Percentiles rank a stretch among this genome's conserved stretches.
Evolutionary conservation across 805 yeast genomes (phyloP).

Genomic region (Torulaspora delbrueckii): DNA sequence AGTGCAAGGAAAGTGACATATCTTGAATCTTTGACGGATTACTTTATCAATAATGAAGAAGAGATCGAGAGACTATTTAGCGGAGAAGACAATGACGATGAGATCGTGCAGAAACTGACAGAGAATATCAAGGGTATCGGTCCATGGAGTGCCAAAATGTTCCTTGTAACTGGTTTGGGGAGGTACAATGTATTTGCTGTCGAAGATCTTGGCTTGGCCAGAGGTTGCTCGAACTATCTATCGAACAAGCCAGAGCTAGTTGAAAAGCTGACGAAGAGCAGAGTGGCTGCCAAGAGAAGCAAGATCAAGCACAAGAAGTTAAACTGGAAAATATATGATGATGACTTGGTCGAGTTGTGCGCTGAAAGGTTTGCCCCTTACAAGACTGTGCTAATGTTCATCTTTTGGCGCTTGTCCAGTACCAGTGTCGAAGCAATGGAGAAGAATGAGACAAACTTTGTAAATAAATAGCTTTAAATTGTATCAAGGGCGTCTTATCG

Average conservation of each 20-base stretch:
- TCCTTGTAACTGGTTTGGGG: slow-evolving; percentile 62
- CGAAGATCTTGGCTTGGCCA: slow-evolving; percentile 78
- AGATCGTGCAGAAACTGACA: slow-evolving; percentile 45
- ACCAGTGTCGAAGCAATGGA: slow-evolving; percentile 49
- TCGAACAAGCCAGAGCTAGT: slow-evolving; percentile 48
- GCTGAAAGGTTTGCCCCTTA: slow-evolving; percentile 64
- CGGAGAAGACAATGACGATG: slow-evolving; percentile 38
- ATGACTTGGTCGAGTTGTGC: slow-evolving; percentile 49
- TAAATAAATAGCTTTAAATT: slow-evolving; percentile 4
- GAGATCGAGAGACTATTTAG: slow-evolving; percentile 38
- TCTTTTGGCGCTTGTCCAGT: slow-evolving; percentile 67
- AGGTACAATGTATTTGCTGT: slow-evolving; percentile 67
- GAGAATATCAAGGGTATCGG: slow-evolving; percentile 64
- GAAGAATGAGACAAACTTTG: slow-evolving; percentile 26
- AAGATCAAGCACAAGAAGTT: slow-evolving; percentile 42
- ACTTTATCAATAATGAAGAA: slow-evolving; percentile 41
- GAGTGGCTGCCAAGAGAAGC: slow-evolving; percentile 35
- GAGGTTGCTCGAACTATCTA: slow-evolving; percentile 69
- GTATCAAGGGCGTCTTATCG: background rate
- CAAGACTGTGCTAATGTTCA: slow-evolving; percentile 59
- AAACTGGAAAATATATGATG: slow-evolving; percentile 65
- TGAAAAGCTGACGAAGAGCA: slow-evolving; percentile 41
- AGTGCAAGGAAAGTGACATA: slow-evolving; percentile 65
- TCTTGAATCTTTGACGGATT: slow-evolving; percentile 49
- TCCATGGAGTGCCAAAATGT: slow-evolving; percentile 88